Evolutionary conservation across 805 yeast species (phyloP).

Genomic region (Wickerhamiella bombiphila): DNA sequence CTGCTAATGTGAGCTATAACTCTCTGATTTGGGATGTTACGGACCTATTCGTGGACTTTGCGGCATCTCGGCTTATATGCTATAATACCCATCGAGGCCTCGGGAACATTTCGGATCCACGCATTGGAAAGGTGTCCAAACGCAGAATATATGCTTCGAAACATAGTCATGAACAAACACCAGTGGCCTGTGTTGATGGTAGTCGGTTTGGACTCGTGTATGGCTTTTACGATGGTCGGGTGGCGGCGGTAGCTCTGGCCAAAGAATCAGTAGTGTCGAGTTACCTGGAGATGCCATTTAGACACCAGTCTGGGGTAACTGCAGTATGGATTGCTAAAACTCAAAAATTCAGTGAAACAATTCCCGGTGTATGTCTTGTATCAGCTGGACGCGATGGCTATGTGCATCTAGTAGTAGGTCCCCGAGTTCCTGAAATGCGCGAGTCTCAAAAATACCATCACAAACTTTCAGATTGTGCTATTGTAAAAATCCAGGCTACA

Average conservation of each 20-base stretch:
- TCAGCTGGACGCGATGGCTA: slow-evolving; percentile 13
- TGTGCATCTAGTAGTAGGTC: slow-evolving; percentile 3
- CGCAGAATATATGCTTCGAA: slow-evolving; percentile 17
- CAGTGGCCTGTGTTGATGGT: slow-evolving; percentile 15
- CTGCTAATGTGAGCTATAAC: slow-evolving; percentile 17
- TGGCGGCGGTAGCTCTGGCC: slow-evolving; percentile 15
- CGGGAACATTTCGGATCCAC: slow-evolving; percentile 21
- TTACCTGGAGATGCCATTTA: slow-evolving; percentile 12
- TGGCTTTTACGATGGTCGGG: slow-evolving; percentile 19
- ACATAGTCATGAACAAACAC: slow-evolving; percentile 7
- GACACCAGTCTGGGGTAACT: slow-evolving; percentile 16
- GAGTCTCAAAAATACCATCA: neutral
- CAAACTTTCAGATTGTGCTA: neutral
- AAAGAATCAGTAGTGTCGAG: slow-evolving; percentile 18
- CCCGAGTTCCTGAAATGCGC: neutral
- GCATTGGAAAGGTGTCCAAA: slow-evolving; percentile 19
- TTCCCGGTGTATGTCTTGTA: slow-evolving; percentile 5
- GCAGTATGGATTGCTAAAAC: slow-evolving; percentile 18
- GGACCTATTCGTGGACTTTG: slow-evolving; percentile 16
- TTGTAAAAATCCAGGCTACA: neutral
- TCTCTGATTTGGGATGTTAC: slow-evolving; percentile 14
- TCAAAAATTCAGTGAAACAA: slow-evolving; percentile 6
- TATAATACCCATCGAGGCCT: slow-evolving; percentile 17
- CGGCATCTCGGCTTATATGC: slow-evolving; percentile 13
- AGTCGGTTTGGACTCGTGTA: slow-evolving; percentile 21